These are phyloP conservation scores for Penicillium polonicum DNA, from an alignment of 2,329 filamentous ascomycete species.

Conservation along the genomic window DNA sequence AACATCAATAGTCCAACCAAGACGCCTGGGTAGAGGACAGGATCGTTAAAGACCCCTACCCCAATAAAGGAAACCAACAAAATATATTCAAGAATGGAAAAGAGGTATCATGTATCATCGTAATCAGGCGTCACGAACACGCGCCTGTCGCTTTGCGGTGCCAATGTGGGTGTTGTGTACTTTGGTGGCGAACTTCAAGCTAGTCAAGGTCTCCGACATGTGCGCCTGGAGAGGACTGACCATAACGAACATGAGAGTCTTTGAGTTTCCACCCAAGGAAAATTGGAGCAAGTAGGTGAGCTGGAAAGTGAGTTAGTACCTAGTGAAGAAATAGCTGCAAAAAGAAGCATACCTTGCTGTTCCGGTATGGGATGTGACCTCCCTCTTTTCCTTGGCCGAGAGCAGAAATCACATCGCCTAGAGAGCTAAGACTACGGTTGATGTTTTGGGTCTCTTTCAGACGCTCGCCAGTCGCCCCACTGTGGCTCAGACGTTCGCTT, in stretches of 20 bases:
- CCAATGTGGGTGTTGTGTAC: conserved; percentile 86
- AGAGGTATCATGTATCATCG: conserved; percentile 27
- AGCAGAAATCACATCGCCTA: conserved; percentile 92
- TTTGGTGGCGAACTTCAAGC: conserved; percentile 93
- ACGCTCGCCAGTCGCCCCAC: conserved; percentile 78
- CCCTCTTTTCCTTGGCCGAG: conserved; percentile 78
- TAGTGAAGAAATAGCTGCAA: background rate
- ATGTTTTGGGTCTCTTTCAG: conserved; percentile 96
- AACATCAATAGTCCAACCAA: conserved; percentile 17
- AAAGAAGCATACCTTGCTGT: conserved; percentile 69
- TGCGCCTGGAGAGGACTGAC: conserved; percentile 88
- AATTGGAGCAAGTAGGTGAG: conserved; percentile 94
- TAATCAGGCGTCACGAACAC: conserved; percentile 37
- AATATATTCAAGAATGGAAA: conserved; percentile 25
- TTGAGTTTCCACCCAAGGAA: conserved; percentile 89
- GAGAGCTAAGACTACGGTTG: conserved; percentile 87
- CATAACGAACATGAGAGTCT: conserved; percentile 99
- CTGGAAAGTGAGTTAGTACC: conserved; percentile 40
- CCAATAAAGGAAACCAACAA: conserved; percentile 11
- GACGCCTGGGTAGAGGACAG: conserved; percentile 33
- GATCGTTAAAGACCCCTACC: conserved; percentile 30
- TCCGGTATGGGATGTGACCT: conserved; percentile 86
- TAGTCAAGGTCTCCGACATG: conserved; percentile 88
- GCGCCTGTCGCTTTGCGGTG: conserved; percentile 62
- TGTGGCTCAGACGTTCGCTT: conserved; percentile 85